Evolutionary conservation across 306 rosid genomes (phyloP).

Genomic region (Alnus glutinosa): DNA sequence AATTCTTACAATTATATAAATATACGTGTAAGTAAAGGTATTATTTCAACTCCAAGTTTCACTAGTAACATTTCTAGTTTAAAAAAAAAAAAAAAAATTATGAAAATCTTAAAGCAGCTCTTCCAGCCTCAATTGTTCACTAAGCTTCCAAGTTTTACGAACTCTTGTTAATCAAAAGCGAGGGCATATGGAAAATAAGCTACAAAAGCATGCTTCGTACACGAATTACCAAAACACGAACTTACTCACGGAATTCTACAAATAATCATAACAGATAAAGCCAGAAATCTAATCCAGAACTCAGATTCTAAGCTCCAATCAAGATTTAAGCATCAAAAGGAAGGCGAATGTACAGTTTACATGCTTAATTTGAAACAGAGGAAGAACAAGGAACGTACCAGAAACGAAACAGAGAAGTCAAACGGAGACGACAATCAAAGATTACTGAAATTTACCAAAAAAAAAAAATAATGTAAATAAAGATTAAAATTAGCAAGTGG

Average conservation of each 20-base stretch:
- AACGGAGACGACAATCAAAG: slow-evolving; percentile 21
- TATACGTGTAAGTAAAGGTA: neutral
- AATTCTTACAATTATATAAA: neutral
- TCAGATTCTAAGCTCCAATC: slow-evolving; percentile 12
- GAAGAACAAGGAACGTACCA: slow-evolving; percentile 32
- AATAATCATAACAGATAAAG: slow-evolving; percentile 6
- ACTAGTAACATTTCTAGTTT: neutral
- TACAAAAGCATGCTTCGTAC: neutral
- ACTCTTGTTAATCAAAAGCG: neutral
- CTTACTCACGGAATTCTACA: neutral
- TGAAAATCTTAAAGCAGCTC: neutral
- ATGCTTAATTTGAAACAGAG: slow-evolving; percentile 1
- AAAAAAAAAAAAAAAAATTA: neutral
- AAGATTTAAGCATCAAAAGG: slow-evolving; percentile 12
- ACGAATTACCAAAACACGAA: neutral
- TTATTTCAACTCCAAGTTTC: neutral
- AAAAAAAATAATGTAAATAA: slow-evolving; percentile 5
- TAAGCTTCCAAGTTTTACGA: neutral
- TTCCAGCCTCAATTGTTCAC: neutral
- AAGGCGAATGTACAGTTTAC: slow-evolving; percentile 1
- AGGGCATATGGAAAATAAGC: neutral
- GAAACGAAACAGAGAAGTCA: slow-evolving; percentile 29
- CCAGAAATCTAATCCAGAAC: slow-evolving; percentile 8
- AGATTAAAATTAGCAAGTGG: slow-evolving; percentile 26
- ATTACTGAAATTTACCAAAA: slow-evolving; percentile 20